phyloP scores from a whole-genome alignment of 228 moss, liverwort and hornwort genomes.

The Sphagnum fallax region DNA sequence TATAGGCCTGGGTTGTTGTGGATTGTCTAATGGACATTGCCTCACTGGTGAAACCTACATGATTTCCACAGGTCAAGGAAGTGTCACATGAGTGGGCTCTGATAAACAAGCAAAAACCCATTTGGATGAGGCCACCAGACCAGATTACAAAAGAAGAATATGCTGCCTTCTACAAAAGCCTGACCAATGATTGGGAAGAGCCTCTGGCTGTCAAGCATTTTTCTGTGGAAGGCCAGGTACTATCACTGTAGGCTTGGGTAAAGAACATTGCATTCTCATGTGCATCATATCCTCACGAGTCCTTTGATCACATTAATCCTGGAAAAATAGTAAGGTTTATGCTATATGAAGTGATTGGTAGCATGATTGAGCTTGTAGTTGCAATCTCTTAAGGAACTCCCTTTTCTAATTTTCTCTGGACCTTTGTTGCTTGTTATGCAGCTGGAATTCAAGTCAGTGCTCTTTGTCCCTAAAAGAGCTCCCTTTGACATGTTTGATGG shows the following conservation, averaged over 20 bases:
- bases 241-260: not conserved
- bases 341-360: too few relatives aligned
- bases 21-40: too few relatives aligned
- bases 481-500: conserved; percentile 56
- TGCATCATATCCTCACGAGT: too few relatives aligned
- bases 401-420: too few relatives aligned
- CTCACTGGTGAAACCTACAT: too few relatives aligned
- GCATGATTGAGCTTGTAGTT: too few relatives aligned
- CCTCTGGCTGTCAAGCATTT: conserved; percentile 55
- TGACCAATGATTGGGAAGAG: conserved; percentile 74
- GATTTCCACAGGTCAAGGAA: conserved; percentile 28
- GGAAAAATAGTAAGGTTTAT: too few relatives aligned
- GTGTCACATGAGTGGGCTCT: conserved; percentile 62
- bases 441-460: conserved; percentile 52
- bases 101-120: conserved; percentile 74
- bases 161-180: conserved; percentile 69
- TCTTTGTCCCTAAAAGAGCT: conserved; percentile 47
- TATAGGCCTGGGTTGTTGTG: not conserved
- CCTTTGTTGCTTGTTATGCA: conserved; percentile 5
- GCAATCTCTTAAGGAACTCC: too few relatives aligned
- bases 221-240: conserved; percentile 34
- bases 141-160: conserved; percentile 69
- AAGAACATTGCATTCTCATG: too few relatives aligned
- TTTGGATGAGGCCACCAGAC: conserved; percentile 73
- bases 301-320: too few relatives aligned